phyloP scores from a whole-genome alignment of 2,329 filamentous ascomycete genomes.

The Aspergillus neoniger region DNA sequence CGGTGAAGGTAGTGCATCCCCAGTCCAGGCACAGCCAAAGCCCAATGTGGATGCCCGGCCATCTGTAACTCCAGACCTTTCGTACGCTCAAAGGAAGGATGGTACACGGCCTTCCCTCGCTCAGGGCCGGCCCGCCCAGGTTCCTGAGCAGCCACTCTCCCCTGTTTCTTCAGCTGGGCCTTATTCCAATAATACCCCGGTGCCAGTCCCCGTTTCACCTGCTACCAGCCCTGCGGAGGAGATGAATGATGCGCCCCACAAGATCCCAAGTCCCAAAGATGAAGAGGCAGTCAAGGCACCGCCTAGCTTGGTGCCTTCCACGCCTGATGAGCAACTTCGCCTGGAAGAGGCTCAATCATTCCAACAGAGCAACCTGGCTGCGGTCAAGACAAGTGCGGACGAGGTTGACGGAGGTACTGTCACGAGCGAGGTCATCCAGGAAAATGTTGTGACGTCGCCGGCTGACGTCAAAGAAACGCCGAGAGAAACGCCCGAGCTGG shows the following conservation, averaged over 20 bases:
- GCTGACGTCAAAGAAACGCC: conserved; percentile 21
- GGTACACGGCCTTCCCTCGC: conserved; percentile 32
- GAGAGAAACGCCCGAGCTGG: conserved; percentile 21
- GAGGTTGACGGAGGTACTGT: conserved; percentile 14
- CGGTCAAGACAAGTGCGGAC: conserved; percentile 26
- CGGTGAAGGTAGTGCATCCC: conserved; percentile 22
- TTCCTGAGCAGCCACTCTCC: conserved; percentile 43
- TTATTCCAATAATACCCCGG: conserved; percentile 72
- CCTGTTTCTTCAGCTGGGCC: conserved; percentile 68
- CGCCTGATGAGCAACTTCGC: conserved; percentile 61
- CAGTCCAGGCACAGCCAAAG: conserved; percentile 22
- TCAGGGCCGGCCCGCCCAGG: conserved; percentile 25
- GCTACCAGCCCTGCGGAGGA: conserved; percentile 76
- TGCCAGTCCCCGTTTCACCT: conserved; percentile 66
- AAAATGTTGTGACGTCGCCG: conserved; percentile 21
- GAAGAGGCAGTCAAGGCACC: conserved; percentile 27
- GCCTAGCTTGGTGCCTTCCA: conserved; percentile 45
- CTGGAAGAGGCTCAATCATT: conserved; percentile 56
- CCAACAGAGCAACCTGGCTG: conserved; percentile 25
- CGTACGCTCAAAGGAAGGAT: conserved; percentile 28
- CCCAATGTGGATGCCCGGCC: conserved; percentile 19
- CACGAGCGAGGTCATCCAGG: conserved; percentile 32
- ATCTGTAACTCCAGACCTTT: conserved; percentile 20
- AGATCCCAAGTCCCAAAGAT: conserved; percentile 41
- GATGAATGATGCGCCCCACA: conserved; percentile 41